A percentile compares a stretch with the other conserved stretches of the same genome.
These are phyloP conservation scores for Rhododendron henanense DNA, from an alignment of 148 eudicot species.

Conservation along the genomic window DNA sequence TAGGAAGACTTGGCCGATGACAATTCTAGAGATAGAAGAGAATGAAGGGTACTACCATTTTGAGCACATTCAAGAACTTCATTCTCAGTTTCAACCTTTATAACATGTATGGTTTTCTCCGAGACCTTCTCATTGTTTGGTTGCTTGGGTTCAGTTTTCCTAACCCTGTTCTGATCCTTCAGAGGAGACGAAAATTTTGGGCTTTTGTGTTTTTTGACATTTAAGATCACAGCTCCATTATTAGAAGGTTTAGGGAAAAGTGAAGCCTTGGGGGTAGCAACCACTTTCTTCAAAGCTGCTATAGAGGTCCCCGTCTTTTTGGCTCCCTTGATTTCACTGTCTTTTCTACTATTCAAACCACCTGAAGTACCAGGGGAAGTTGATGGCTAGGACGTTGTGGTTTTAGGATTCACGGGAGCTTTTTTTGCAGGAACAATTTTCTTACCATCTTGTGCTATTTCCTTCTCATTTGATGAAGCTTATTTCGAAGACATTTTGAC, in stretches of 20 bases:
- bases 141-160: slow-evolving; percentile 22
- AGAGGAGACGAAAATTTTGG: slow-evolving; percentile 28
- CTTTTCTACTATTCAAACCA: too few relatives aligned
- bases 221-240: slow-evolving; percentile 14
- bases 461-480: slow-evolving; percentile 23
- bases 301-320: too few relatives aligned
- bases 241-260: slow-evolving; percentile 24
- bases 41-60: slow-evolving; percentile 18
- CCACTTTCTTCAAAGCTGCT: slow-evolving; percentile 25
- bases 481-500: slow-evolving; percentile 13
- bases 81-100: slow-evolving; percentile 28
- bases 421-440: slow-evolving; percentile 16
- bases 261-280: slow-evolving; percentile 19
- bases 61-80: slow-evolving; percentile 13
- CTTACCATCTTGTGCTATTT: slow-evolving; percentile 14
- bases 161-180: slow-evolving; percentile 26
- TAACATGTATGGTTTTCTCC: slow-evolving; percentile 62
- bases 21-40: slow-evolving; percentile 32
- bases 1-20: slow-evolving; percentile 33
- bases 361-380: too few relatives aligned
- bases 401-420: slow-evolving; percentile 13
- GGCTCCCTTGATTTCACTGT: too few relatives aligned
- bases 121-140: slow-evolving; percentile 21
- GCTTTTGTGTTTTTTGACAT: slow-evolving; percentile 26
- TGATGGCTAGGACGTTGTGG: too few relatives aligned